Evolutionary conservation across 1,139 yeast genomes (phyloP).

Genomic region (Saccharomyces hybrid): DNA sequence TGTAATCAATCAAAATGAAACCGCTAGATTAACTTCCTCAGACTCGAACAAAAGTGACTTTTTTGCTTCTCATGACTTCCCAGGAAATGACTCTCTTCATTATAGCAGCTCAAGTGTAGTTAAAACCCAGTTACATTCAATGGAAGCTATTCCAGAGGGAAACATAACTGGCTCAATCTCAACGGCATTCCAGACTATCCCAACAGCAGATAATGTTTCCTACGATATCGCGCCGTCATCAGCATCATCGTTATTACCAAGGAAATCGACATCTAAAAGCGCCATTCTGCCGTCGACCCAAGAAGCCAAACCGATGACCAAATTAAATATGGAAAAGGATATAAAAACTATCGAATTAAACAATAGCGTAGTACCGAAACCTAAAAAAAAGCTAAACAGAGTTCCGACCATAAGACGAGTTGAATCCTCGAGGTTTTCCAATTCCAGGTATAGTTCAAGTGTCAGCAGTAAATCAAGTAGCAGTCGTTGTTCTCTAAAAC

Average conservation of each 20-base stretch:
- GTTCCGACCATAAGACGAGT: conserved; percentile 12
- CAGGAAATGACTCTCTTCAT: not conserved
- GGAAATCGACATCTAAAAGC: not conserved
- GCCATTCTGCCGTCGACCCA: not conserved
- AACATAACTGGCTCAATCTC: conserved; percentile 10
- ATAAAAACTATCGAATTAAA: not conserved
- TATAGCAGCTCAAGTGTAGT: not conserved
- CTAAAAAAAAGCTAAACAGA: conserved; percentile 5
- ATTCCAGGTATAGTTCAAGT: not conserved
- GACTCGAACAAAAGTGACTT: not conserved
- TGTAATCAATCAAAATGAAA: not conserved
- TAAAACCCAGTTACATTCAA: conserved; percentile 5
- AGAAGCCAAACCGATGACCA: not conserved
- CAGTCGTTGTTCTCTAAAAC: conserved; percentile 13
- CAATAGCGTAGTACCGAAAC: not conserved
- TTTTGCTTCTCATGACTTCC: not conserved
- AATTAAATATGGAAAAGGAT: not conserved
- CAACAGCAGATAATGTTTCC: conserved; percentile 27
- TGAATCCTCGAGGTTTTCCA: conserved; percentile 6
- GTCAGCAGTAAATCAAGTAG: conserved; percentile 1
- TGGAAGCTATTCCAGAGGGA: conserved; percentile 12
- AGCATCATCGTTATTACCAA: conserved; percentile 5
- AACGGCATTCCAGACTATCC: conserved; percentile 16
- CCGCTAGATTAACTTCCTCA: not conserved
- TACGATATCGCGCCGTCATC: conserved; percentile 16